These are phyloP conservation scores for Sugiyamaella novakii DNA, from an alignment of 1,139 yeast genomes.

Conservation along the genomic window DNA sequence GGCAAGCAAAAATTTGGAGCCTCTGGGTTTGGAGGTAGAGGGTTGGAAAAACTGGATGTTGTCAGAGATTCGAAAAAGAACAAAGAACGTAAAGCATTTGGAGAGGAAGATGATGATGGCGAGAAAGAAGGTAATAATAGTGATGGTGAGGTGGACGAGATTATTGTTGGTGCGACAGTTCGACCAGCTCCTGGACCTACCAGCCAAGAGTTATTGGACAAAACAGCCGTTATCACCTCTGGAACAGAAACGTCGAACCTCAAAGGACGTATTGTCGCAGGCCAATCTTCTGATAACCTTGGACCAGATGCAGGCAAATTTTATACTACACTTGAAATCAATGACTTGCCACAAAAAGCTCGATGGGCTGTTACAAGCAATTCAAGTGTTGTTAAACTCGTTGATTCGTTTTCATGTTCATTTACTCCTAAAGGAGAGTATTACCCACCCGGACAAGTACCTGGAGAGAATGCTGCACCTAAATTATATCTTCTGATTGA, in stretches of 20 bases:
- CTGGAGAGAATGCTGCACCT: constrained; percentile 61
- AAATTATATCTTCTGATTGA: constrained; percentile 80
- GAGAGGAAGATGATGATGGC: constrained; percentile 35
- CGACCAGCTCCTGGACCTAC: constrained; percentile 1
- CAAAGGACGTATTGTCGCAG: constrained; percentile 38
- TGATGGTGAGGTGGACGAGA: constrained; percentile 26
- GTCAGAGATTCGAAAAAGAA: constrained; percentile 60
- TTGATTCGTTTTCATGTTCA: constrained; percentile 74
- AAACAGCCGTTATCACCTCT: constrained; percentile 22
- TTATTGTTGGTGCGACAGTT: constrained; percentile 19
- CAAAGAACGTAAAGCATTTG: constrained; percentile 48
- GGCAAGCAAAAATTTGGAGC: constrained; percentile 63
- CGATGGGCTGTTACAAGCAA: constrained; percentile 81
- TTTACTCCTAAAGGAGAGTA: constrained; percentile 82
- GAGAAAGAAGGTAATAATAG: constrained; percentile 20
- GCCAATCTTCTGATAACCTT: constrained; percentile 61
- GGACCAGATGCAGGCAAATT: constrained; percentile 59
- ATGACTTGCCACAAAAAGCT: constrained; percentile 83
- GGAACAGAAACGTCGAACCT: constrained; percentile 22
- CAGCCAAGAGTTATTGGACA: constrained; percentile 14
- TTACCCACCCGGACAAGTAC: constrained; percentile 57
- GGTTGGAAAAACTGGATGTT: constrained; percentile 77
- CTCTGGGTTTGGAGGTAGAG: constrained; percentile 89
- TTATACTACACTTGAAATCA: constrained; percentile 73
- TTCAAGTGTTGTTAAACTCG: constrained; percentile 63